Percentiles rank a stretch among this genome's conserved stretches.
Evolutionary conservation across 352 stramenopile genomes (phyloP).

Genomic region (Phytophthora ohioensis): DNA sequence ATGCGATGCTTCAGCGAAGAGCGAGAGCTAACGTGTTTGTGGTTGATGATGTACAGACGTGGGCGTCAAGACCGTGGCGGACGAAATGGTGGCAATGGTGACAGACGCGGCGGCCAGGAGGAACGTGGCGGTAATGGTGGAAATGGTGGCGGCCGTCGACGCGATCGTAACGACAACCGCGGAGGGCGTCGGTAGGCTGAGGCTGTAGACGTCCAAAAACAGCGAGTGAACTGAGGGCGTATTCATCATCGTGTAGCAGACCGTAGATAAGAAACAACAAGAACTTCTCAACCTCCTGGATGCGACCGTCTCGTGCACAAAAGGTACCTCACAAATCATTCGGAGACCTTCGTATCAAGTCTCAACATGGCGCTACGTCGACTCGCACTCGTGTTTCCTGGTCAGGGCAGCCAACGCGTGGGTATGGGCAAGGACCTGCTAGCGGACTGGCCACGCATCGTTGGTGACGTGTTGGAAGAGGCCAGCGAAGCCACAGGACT

Average conservation of each 20-base stretch:
- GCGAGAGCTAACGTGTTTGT: conserved; percentile 8
- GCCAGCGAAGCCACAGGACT: conserved; percentile 76
- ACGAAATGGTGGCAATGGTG: conserved; percentile 29
- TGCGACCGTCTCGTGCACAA: conserved; percentile 22
- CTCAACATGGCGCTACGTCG: conserved; percentile 45
- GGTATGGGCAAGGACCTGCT: conserved; percentile 84
- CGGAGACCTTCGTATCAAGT: conserved; percentile 10
- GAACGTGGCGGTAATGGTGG: conserved; percentile 35
- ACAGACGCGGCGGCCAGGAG: conserved; percentile 35
- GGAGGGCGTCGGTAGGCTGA: conserved; percentile 53
- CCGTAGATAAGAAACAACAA: conserved; percentile 34
- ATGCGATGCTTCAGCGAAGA: not conserved
- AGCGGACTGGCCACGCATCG: conserved; percentile 67
- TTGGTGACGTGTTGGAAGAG: conserved; percentile 73
- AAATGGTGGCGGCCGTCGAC: conserved; percentile 37
- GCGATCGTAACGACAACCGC: conserved; percentile 50
- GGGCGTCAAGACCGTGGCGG: conserved; percentile 43
- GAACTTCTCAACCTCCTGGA: not conserved
- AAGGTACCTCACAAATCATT: conserved; percentile 22
- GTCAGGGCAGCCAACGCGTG: conserved; percentile 84
- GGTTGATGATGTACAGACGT: conserved; percentile 23
- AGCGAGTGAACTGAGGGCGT: conserved; percentile 3
- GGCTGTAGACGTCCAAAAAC: conserved; percentile 22
- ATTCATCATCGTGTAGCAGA: conserved; percentile 18
- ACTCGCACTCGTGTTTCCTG: conserved; percentile 83